Evolutionary conservation across 345 rosid species (phyloP).

Genomic region (Salix arbutifolia): DNA sequence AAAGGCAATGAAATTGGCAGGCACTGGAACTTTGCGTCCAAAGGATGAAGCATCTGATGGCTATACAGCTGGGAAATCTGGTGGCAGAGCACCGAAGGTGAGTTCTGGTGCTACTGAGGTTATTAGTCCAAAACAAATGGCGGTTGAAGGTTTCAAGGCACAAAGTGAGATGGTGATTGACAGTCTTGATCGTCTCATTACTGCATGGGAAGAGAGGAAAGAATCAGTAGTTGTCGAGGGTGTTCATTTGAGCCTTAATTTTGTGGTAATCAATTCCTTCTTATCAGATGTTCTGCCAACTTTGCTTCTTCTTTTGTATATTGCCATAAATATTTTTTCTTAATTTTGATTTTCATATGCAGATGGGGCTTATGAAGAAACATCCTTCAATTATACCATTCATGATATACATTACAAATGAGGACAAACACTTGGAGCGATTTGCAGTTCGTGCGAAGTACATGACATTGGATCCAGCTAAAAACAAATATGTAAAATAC

Average conservation of each 20-base stretch:
- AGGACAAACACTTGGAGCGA: conserved; percentile 95
- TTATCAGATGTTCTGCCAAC: conserved; percentile 3
- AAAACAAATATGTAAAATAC: conserved; percentile 93
- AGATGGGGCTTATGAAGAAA: conserved; percentile 99
- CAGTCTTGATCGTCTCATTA: conserved; percentile 93
- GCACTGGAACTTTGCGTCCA: conserved; percentile 31
- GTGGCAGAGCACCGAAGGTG: conserved; percentile 28
- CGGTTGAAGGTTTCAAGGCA: conserved; percentile 92
- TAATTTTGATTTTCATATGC: conserved; percentile 14
- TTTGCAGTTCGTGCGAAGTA: conserved; percentile 99
- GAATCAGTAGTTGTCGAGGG: conserved; percentile 99
- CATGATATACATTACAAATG: conserved; percentile 91
- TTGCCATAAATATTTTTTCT: not conserved
- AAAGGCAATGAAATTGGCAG: conserved; percentile 63
- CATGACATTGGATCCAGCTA: conserved; percentile 95
- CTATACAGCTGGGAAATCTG: conserved; percentile 44
- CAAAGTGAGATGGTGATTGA: conserved; percentile 99
- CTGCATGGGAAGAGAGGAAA: conserved; percentile 95
- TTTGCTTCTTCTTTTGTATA: conserved; percentile 1
- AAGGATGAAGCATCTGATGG: conserved; percentile 42
- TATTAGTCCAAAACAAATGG: conserved; percentile 87
- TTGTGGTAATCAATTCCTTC: conserved; percentile 58
- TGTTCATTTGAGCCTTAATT: conserved; percentile 96
- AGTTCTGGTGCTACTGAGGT: conserved; percentile 37
- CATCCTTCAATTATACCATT: conserved; percentile 97